Percentiles rank a stretch among this genome's conserved stretches.
These are phyloP conservation scores for Pichia sp. DNA, from an alignment of 1,139 yeast species.

Conservation along the genomic window DNA sequence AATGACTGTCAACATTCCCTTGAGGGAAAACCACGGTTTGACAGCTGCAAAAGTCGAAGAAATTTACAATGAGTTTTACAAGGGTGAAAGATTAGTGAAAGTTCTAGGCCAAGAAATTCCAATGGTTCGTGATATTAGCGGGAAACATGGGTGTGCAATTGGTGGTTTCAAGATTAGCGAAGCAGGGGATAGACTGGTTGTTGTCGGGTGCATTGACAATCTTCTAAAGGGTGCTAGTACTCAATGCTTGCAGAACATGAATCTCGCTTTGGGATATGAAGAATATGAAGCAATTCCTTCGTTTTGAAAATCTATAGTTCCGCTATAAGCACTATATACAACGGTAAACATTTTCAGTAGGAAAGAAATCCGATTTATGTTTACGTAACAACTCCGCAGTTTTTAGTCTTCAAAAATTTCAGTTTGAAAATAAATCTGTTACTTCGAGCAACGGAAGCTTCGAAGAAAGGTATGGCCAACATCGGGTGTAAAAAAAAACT, in stretches of 20 bases:
- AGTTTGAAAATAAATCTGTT: too few relatives aligned
- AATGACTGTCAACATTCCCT: conserved; percentile 86
- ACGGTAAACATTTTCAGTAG: too few relatives aligned
- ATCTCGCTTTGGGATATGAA: conserved; percentile 81
- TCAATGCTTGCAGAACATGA: conserved; percentile 94
- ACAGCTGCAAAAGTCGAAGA: conserved; percentile 80
- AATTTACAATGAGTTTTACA: conserved; percentile 83
- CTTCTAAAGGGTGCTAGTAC: conserved; percentile 97
- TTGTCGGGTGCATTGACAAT: conserved; percentile 93
- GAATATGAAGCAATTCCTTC: conserved; percentile 93
- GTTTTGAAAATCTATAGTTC: conserved; percentile 7
- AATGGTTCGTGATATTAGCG: conserved; percentile 82
- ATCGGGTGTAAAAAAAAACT: too few relatives aligned
- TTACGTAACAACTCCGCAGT: neutral
- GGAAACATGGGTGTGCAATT: conserved; percentile 89
- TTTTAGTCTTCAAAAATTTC: neutral
- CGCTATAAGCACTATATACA: neutral
- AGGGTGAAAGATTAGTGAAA: conserved; percentile 79
- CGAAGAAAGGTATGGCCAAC: too few relatives aligned
- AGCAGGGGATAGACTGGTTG: conserved; percentile 82
- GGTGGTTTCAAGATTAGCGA: conserved; percentile 96
- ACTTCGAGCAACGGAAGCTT: too few relatives aligned
- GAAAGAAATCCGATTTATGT: neutral
- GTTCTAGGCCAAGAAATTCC: conserved; percentile 92
- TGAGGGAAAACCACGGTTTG: conserved; percentile 53